Evolutionary conservation across 1,139 yeast species (phyloP), one percentile per base, ranked within the genome.

Genomic region (Suzukiozyma palmioleophila): DNA sequence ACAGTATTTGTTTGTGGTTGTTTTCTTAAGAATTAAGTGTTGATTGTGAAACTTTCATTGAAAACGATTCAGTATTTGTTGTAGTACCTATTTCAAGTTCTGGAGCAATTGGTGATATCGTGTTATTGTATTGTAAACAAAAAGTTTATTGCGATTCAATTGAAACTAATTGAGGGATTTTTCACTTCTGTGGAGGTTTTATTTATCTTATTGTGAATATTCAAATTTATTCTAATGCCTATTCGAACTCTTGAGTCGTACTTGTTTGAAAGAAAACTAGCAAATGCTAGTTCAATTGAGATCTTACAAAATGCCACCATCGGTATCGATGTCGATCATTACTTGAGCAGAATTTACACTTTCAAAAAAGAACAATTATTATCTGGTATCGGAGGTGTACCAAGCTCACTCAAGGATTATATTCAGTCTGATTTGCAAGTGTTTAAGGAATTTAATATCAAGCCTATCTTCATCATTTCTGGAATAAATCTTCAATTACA

Each of bases 251-350:
- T 88, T 43, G 95, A 88, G 51, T 71, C 83, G 3, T 82, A 75
- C 56, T 69, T 84, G 34, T 79, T 80, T 50, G 95, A 87, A 52
- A 75, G 85, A 44, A 77, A 82, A 45, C 63, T 84, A 42, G 82
- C 81, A 36, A 73, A 76, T 43, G 69, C 81, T 16, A 66, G 79
- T 48, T 80, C 92, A 11, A 69, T 88, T 49, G 86, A 84, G 31
- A 65, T 79, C 8, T 67, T 89, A 46, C 77, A 73, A 46, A 81
- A 82, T 52, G 75, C 90, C 32, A 77, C 84, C 12, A 64, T 89
- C 39, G 97, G 96, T 39, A 84, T 89, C 36, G 96, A 89, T 56
- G 94, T 84, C 15, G 86, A 81, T 48, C 89, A 87, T 56, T 87
- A 87, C 52, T 63, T 85, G 36, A 68, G 83, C 29, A 64, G 87